Evolutionary conservation across 2,329 filamentous ascomycete species (phyloP).

Genomic region (Fusarium siculi): DNA sequence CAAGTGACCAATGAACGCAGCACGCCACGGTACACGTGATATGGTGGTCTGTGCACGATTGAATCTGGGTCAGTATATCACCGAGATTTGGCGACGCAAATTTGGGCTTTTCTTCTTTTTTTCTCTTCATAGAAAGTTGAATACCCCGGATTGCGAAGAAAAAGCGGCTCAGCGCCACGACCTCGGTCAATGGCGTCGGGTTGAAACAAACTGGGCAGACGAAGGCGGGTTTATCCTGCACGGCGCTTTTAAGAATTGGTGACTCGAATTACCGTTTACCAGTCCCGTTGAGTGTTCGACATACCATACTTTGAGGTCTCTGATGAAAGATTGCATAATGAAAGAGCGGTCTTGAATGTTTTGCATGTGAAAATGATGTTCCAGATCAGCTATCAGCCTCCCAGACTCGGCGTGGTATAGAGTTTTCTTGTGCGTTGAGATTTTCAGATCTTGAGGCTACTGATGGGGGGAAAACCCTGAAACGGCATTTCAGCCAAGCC

Average conservation of each 20-base stretch:
- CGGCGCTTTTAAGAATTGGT: conserved; percentile 74
- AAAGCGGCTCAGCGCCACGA: conserved; percentile 62
- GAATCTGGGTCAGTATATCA: conserved; percentile 30
- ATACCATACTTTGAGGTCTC: conserved; percentile 45
- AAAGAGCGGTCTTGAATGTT: neutral
- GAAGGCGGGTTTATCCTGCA: conserved; percentile 53
- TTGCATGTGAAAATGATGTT: conserved; percentile 5
- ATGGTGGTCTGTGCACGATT: conserved; percentile 42
- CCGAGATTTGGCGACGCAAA: neutral
- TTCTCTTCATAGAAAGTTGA: conserved; percentile 66
- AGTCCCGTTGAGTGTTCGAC: conserved; percentile 74
- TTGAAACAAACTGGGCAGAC: conserved; percentile 70
- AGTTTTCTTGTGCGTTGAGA: neutral
- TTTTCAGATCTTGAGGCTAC: neutral
- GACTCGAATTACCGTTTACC: conserved; percentile 65
- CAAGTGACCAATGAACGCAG: conserved; percentile 36
- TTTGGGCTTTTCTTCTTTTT: conserved; percentile 40
- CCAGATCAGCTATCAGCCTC: neutral
- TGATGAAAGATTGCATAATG: conserved; percentile 4
- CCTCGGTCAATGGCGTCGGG: conserved; percentile 56
- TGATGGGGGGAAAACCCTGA: neutral
- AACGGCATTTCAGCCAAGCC: conserved; percentile 7
- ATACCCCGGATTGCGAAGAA: conserved; percentile 65
- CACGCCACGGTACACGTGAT: conserved; percentile 33
- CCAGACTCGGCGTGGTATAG: neutral